phyloP scores from a whole-genome alignment of 1,284 basidiomycete species.

The Trametes polyzona region DNA sequence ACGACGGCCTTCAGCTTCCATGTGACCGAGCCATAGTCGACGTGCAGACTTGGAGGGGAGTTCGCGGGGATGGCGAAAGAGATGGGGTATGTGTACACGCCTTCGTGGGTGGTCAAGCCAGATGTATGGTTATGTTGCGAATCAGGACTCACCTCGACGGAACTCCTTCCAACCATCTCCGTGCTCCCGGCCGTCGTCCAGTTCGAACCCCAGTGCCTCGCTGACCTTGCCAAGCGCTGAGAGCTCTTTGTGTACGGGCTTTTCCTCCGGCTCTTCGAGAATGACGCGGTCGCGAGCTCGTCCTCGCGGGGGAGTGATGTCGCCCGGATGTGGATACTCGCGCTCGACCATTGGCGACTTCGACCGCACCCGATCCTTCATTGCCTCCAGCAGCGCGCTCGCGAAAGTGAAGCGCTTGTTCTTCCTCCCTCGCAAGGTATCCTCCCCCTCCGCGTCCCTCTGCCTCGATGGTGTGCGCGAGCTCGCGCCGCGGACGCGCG shows the following conservation, averaged over 20 bases:
- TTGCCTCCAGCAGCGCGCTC: slow-evolving; percentile 42
- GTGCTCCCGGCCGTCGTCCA: slow-evolving; percentile 50
- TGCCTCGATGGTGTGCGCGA: slow-evolving; percentile 19
- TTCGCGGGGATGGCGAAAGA: slow-evolving; percentile 85
- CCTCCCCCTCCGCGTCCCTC: slow-evolving; percentile 26
- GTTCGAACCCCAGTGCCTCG: slow-evolving; percentile 44
- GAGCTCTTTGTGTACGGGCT: slow-evolving; percentile 29
- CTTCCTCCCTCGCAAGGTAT: slow-evolving; percentile 38
- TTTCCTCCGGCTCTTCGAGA: slow-evolving; percentile 27
- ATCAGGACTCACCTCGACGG: slow-evolving; percentile 71
- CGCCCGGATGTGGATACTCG: slow-evolving; percentile 15
- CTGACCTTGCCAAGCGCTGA: slow-evolving; percentile 37
- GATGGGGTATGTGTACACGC: slow-evolving; percentile 95
- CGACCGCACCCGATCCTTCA: slow-evolving; percentile 48
- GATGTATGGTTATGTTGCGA: neutral
- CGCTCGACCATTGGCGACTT: slow-evolving; percentile 37
- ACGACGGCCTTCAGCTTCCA: slow-evolving; percentile 88
- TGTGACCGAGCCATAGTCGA: slow-evolving; percentile 78
- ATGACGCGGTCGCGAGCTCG: slow-evolving; percentile 21
- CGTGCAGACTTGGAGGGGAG: slow-evolving; percentile 81
- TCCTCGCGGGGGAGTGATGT: slow-evolving; percentile 32
- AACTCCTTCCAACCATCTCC: slow-evolving; percentile 87
- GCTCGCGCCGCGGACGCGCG: slow-evolving; percentile 3
- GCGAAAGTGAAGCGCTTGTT: slow-evolving; percentile 43
- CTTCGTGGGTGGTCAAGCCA: slow-evolving; percentile 41